Percentiles rank a stretch among this genome's conserved stretches.
These are phyloP conservation scores for Cryptococcus sp. DNA, from an alignment of 1,284 basidiomycete species.

Conservation along the genomic window DNA sequence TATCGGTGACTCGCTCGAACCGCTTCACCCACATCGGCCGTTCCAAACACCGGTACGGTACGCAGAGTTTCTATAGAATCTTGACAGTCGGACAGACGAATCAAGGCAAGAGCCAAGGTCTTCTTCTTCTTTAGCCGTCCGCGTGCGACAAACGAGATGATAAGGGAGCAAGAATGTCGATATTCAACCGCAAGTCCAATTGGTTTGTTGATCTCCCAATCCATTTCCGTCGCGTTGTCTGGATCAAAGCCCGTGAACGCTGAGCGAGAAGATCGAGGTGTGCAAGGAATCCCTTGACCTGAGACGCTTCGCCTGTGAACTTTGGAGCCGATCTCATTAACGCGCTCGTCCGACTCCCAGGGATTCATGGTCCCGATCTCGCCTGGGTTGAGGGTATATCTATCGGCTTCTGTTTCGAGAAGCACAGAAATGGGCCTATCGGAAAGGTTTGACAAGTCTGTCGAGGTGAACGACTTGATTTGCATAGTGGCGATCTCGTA, in stretches of 20 bases:
- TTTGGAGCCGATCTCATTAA: not conserved
- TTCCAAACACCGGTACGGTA: constrained; percentile 35
- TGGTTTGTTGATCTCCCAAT: constrained; percentile 24
- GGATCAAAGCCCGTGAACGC: not conserved
- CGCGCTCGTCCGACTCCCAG: not conserved
- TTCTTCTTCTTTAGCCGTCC: constrained; percentile 38
- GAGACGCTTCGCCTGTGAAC: not conserved
- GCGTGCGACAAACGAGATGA: constrained; percentile 33
- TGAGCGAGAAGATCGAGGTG: not conserved
- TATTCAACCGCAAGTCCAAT: constrained; percentile 42
- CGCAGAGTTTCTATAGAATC: constrained; percentile 23
- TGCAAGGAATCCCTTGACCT: not conserved
- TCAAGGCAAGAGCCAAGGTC: constrained; percentile 29
- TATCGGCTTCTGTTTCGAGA: constrained; percentile 38
- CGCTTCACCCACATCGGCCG: constrained; percentile 28
- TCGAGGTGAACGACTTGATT: constrained; percentile 26
- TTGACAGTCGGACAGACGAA: constrained; percentile 30
- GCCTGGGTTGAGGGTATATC: constrained; percentile 5
- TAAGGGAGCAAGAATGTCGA: constrained; percentile 42
- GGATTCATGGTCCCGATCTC: not conserved
- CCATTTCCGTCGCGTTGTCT: constrained; percentile 1
- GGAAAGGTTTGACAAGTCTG: constrained; percentile 7
- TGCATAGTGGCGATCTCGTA: constrained; percentile 44
- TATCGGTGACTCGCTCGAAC: constrained; percentile 6
- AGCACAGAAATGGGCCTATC: constrained; percentile 24